These are phyloP conservation scores for Akanthomyces muscarius DNA, from an alignment of 2,329 filamentous ascomycete species.

Conservation along the genomic window DNA sequence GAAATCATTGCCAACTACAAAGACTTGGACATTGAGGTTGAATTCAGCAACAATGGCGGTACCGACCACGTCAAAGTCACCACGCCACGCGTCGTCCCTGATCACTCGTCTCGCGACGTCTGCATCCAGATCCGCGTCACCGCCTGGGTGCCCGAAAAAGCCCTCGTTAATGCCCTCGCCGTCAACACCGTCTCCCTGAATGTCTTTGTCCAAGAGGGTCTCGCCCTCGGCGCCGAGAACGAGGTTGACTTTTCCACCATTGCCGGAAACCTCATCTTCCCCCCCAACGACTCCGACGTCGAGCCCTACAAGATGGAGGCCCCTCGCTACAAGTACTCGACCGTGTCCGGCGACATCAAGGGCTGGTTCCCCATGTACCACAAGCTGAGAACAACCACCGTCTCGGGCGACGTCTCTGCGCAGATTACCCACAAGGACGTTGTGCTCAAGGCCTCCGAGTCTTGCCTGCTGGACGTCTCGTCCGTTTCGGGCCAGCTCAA, in stretches of 20 bases:
- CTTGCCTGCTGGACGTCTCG: constrained; percentile 39
- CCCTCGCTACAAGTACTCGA: constrained; percentile 38
- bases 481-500: constrained; percentile 42
- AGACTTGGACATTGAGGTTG: constrained; percentile 32
- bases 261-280: constrained; percentile 37
- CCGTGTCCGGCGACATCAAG: constrained; percentile 40
- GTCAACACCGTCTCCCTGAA: constrained; percentile 38
- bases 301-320: constrained; percentile 40
- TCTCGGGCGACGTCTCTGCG: constrained; percentile 40
- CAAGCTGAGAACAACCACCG: constrained; percentile 40
- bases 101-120: constrained; percentile 26
- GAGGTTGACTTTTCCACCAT: constrained; percentile 33
- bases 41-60: constrained; percentile 27
- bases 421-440: constrained; percentile 39
- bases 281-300: constrained; percentile 22
- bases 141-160: constrained; percentile 41
- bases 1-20: constrained; percentile 45
- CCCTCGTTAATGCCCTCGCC: constrained; percentile 34
- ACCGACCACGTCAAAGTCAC: constrained; percentile 37
- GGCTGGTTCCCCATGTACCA: constrained; percentile 52
- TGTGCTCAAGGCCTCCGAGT: constrained; percentile 30
- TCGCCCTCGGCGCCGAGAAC: constrained; percentile 33
- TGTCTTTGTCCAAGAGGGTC: constrained; percentile 37
- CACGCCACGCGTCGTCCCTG: constrained; percentile 35
- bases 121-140: constrained; percentile 48